Base-by-base conservation (phyloP, 2,329 filamentous ascomycete species). In the Colletotrichum horii region DNA sequence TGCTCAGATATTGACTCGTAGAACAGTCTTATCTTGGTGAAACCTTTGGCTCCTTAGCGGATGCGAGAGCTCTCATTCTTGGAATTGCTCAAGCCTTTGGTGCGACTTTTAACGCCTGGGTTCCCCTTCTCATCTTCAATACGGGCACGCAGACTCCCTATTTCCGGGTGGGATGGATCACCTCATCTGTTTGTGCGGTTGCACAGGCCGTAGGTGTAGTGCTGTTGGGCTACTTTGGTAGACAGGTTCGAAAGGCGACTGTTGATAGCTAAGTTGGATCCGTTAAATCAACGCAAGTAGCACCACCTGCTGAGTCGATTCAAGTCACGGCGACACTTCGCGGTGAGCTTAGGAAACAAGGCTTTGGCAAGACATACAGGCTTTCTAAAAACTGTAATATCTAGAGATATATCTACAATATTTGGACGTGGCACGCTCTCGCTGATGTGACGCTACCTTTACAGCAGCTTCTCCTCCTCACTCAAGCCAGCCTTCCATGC, bases 401-500 rank as follows among this genome's bases (percentile, higher is more conserved):
- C n/a, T n/a, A n/a, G n/a, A n/a, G n/a, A n/a, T n/a, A n/a, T n/a
- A n/a, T n/a, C n/a, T n/a, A n/a, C n/a, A n/a, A n/a, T n/a, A n/a
- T n/a, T n/a, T n/a, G n/a, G n/a, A n/a, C n/a, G n/a, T n/a, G n/a
- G n/a, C n/a, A n/a, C n/a, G n/a, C n/a, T n/a, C n/a, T n/a, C n/a
- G n/a, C n/a, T n/a, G n/a, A n/a, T n/a, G n/a, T n/a, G n/a, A n/a
- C n/a, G n/a, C n/a, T n/a, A n/a, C n/a, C n/a, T 16, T 72, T 34
- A 75, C 0, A 73, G 3, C 19, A 73, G n/a, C 36, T 52, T 75
- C 9, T n/a, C 64, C 64, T 75, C 70, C 34, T 69, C 64, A 6
- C 48, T 38, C 6, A 75, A 19, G 19, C 73, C 70, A 6, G 73
- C 73, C 76, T 81, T 81, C 80, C 81, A 83, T 16, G 78, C 78